Evolutionary conservation across 2,329 filamentous ascomycete species (phyloP), one percentile per base, ranked within the genome.

Genomic region (Kalaharituber pfeilii): DNA sequence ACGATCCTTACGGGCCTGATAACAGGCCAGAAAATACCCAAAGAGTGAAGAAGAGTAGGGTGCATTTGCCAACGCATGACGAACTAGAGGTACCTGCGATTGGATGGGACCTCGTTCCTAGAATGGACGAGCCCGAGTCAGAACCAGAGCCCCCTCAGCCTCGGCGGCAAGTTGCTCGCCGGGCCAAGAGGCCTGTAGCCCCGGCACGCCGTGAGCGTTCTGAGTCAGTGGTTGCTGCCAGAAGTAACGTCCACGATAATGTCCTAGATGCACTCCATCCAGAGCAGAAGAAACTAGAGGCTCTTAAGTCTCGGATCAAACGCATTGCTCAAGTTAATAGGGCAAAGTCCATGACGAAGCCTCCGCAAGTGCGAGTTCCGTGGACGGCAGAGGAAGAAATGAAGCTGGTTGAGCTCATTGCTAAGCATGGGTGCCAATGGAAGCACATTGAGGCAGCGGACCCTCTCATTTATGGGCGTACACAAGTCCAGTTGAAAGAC

Each of bases 401-500:
- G 2, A 27, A 56, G 3, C 66, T 83, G 1, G 66, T 75, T 2
- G 60, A 71, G 0, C 67, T 75, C 25, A 74, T 82, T 57, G 69
- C 60, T 1, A 59, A 68, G 8, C 64, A 69, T 47, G 73, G 74
- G 1, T 67, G 65, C 4, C 64, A 64, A 8, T 82, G 75, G 68
- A 58, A 73, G 1, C 25, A 52, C 0, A 75, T 82, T 47, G 61
- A 66, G 3, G 49, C 66, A 50, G 65, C 66, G 29, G 62, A 65
- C 9, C 64, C 64, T 2, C 50, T 65, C 42, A 62, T 75, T 18
- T 54, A 53, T 3, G 57, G 60, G 1, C 69, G 77, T 1, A 68
- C 65, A 5, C 73, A 79, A 56, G 73, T 76, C 2, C 73, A 76
- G 45, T 57, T 79, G 6, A 76, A 75, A 59, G 74, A 76, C 58